Base-by-base conservation (phyloP, 2,329 filamentous ascomycete species). In the Aspergillus neotritici region DNA sequence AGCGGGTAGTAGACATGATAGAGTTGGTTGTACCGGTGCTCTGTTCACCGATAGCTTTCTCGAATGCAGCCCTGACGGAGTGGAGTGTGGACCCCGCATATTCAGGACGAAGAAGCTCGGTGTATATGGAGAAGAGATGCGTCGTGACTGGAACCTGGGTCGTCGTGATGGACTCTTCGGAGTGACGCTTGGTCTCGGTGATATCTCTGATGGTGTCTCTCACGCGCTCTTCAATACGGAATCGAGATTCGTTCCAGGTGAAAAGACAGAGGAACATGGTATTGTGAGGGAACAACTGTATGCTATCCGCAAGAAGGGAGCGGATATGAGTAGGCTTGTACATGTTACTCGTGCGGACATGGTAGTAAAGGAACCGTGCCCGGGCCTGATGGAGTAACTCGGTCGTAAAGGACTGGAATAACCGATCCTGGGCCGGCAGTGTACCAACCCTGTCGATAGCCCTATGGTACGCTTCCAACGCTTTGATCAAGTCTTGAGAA, bases 221-320 rank as follows among this genome's bases (percentile, higher is more conserved):
- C 14, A 94, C 79, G 13, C 87, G 84, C 53, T 94, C 86, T 48
- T 88, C 79, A 41, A 93, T 76, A 16, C 83, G 78, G 34, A 87
- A 79, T 6, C 83, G 79, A 2, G 80, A 74, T 59, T 91, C 83
- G 49, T 86, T 82, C 72, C 83, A 86, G n/a, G 82, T 77, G 50
- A 84, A 84, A 0, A 93, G 68, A 1, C 77, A 72, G 1, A 94
- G 74, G 48, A 96, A 83, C 5, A 87, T 73, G 1, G 81, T 86
- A 66, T 95, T 96, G 37, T 73, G 72, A 0, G 89, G 87, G 60
- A 89, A 94, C 5, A 69, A 60, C 0, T 56, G 54, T 15, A 93
- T 70, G 48, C 83, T 85, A 2, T 72, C 66, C 4, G 71, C 66
- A 1, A 95, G 67, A 10, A 82, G 70, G 6, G 75, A 66, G 34